A percentile compares a stretch with the other conserved stretches of the same genome.
These are phyloP conservation scores for Fusarium algeriense DNA, from an alignment of 2,329 filamentous ascomycete genomes.

Conservation along the genomic window DNA sequence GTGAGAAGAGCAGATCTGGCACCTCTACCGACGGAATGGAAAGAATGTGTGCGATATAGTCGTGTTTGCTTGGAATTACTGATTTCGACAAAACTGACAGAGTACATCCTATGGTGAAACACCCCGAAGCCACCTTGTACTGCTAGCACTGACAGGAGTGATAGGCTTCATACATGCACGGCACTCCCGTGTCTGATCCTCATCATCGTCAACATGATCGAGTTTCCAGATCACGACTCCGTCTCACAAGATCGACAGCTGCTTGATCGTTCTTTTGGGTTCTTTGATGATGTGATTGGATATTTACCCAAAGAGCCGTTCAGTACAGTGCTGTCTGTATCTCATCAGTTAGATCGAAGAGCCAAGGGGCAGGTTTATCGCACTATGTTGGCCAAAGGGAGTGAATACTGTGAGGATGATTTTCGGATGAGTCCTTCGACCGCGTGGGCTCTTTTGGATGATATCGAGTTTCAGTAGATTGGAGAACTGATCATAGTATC, in stretches of 20 bases:
- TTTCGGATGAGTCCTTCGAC: slow-evolving; percentile 21
- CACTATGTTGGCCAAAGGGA: background rate
- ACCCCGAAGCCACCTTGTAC: fast-evolving
- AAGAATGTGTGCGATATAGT: slow-evolving; percentile 28
- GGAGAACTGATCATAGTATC: background rate
- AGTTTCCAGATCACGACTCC: slow-evolving; percentile 26
- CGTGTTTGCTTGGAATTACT: slow-evolving; percentile 31
- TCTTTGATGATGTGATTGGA: background rate
- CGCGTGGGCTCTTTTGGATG: slow-evolving; percentile 27
- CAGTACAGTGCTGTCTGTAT: slow-evolving; percentile 20
- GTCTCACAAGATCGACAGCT: slow-evolving; percentile 10
- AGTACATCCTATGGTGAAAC: slow-evolving; percentile 37
- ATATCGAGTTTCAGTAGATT: slow-evolving; percentile 20
- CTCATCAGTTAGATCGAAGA: slow-evolving; percentile 28
- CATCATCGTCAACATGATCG: slow-evolving; percentile 40
- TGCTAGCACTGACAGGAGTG: fast-evolving
- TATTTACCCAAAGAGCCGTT: slow-evolving; percentile 9
- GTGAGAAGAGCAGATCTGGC: slow-evolving; percentile 17
- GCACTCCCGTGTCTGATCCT: slow-evolving; percentile 32
- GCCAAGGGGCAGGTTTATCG: slow-evolving; percentile 33
- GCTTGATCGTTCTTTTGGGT: slow-evolving; percentile 10
- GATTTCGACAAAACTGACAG: slow-evolving; percentile 5
- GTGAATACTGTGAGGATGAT: background rate
- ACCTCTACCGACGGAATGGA: slow-evolving; percentile 34
- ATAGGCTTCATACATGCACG: slow-evolving; percentile 37